Percentiles rank a stretch among this genome's conserved stretches.
phyloP scores from a whole-genome alignment of 2,329 filamentous ascomycete species.

The Trichoderma sp. region DNA sequence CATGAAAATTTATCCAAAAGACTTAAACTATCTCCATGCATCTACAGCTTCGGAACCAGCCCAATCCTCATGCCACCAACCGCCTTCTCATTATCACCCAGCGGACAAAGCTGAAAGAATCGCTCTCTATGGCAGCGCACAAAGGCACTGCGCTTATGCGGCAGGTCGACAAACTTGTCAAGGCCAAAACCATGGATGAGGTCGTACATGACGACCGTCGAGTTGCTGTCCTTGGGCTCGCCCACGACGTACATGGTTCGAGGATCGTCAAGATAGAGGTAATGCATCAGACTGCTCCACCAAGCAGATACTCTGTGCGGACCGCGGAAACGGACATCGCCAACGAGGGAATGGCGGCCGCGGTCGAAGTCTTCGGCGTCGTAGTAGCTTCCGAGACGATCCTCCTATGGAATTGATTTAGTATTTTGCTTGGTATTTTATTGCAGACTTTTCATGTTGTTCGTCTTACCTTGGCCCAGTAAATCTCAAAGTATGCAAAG shows the following conservation, averaged over 20 bases:
- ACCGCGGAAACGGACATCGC: constrained; percentile 57
- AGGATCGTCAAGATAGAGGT: constrained; percentile 59
- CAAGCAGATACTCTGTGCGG: constrained; percentile 59
- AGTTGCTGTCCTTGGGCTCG: constrained; percentile 70
- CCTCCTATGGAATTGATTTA: constrained; percentile 42
- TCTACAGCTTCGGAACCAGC: constrained; percentile 52
- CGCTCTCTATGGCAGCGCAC: constrained; percentile 62
- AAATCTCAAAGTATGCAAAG: constrained; percentile 78
- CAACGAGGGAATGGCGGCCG: constrained; percentile 56
- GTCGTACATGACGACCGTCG: constrained; percentile 70
- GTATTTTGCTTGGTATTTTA: not conserved
- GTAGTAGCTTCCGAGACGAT: constrained; percentile 55
- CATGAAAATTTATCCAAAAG: not conserved
- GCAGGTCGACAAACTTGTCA: constrained; percentile 69
- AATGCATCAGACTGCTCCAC: constrained; percentile 62
- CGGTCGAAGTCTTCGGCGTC: constrained; percentile 54
- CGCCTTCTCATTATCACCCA: constrained; percentile 54
- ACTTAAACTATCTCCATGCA: not conserved
- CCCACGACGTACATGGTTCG: constrained; percentile 57
- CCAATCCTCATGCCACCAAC: constrained; percentile 53
- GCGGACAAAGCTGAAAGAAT: constrained; percentile 66
- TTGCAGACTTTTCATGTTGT: not conserved
- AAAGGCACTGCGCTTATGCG: constrained; percentile 67
- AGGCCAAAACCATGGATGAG: constrained; percentile 69
- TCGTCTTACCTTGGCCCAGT: constrained; percentile 61